These are phyloP conservation scores for Leccinum subrobustum DNA, from an alignment of 1,284 basidiomycete species.

Conservation along the genomic window DNA sequence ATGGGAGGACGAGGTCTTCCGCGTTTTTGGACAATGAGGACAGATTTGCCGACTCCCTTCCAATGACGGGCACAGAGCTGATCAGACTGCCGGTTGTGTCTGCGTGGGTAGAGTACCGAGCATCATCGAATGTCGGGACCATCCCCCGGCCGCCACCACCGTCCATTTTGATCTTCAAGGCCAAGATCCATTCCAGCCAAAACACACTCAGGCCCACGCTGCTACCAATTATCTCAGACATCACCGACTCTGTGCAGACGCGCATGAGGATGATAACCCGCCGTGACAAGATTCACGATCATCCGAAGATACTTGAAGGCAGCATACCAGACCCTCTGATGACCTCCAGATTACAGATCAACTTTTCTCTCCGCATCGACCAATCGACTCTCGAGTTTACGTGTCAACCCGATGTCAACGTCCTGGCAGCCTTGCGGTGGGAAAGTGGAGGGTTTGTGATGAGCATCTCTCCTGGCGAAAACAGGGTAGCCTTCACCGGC, in stretches of 20 bases:
- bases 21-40: slow-evolving; percentile 45
- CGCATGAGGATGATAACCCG: slow-evolving; percentile 50
- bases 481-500: slow-evolving; percentile 71
- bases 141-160: slow-evolving; percentile 37
- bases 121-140: slow-evolving; percentile 43
- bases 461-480: slow-evolving; percentile 69
- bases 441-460: slow-evolving; percentile 88
- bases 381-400: slow-evolving; percentile 81
- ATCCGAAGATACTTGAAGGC: neutral
- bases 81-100: slow-evolving; percentile 80
- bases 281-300: slow-evolving; percentile 4
- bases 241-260: slow-evolving; percentile 62
- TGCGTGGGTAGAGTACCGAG: slow-evolving; percentile 80
- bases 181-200: slow-evolving; percentile 81
- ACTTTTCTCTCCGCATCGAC: slow-evolving; percentile 86
- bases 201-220: slow-evolving; percentile 81
- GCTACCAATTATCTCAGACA: slow-evolving; percentile 79
- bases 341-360: slow-evolving; percentile 64
- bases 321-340: slow-evolving; percentile 18
- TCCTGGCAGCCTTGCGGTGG: slow-evolving; percentile 84
- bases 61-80: slow-evolving; percentile 53
- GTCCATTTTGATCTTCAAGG: slow-evolving; percentile 69
- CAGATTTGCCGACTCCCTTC: slow-evolving; percentile 47
- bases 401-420: slow-evolving; percentile 87
- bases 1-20: slow-evolving; percentile 37